phyloP scores from a whole-genome alignment of 2,329 filamentous ascomycete species.

The Graphilbum ipis-grandicollis region DNA sequence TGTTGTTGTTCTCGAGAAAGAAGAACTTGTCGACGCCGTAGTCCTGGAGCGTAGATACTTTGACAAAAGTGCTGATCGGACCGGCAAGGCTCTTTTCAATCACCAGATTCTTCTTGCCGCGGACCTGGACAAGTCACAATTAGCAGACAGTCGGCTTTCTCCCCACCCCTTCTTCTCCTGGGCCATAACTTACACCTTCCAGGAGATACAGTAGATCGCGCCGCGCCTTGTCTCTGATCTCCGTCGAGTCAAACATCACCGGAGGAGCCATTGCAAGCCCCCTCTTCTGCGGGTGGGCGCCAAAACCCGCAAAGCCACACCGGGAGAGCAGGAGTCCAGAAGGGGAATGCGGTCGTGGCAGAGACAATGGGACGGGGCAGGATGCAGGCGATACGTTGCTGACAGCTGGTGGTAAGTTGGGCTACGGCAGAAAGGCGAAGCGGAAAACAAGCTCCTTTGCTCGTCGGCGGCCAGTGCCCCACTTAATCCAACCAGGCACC shows the following conservation, averaged over 20 bases:
- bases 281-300: not conserved
- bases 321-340: no score
- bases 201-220: constrained; percentile 82
- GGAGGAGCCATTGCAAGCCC: constrained; percentile 43
- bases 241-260: constrained; percentile 53
- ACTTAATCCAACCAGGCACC: not conserved
- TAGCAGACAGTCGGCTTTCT: no score
- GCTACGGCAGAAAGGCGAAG: no score
- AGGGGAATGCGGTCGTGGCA: no score
- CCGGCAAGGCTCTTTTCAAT: constrained; percentile 83
- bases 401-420: no score
- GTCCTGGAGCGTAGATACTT: constrained; percentile 87
- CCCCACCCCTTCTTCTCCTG: no score
- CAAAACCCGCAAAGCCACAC: no score
- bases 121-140: constrained; percentile 52
- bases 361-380: no score
- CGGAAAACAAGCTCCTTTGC: not conserved
- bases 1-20: constrained; percentile 87
- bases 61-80: constrained; percentile 78
- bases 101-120: constrained; percentile 96
- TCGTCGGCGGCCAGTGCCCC: no score
- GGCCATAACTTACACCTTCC: constrained; percentile 65
- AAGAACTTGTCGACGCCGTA: constrained; percentile 98
- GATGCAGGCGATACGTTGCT: no score
- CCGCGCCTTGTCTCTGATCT: constrained; percentile 65